Evolutionary conservation across 345 rosid genomes (phyloP), one percentile per base, ranked within the genome.

Genomic region (Pugionium cornutum): DNA sequence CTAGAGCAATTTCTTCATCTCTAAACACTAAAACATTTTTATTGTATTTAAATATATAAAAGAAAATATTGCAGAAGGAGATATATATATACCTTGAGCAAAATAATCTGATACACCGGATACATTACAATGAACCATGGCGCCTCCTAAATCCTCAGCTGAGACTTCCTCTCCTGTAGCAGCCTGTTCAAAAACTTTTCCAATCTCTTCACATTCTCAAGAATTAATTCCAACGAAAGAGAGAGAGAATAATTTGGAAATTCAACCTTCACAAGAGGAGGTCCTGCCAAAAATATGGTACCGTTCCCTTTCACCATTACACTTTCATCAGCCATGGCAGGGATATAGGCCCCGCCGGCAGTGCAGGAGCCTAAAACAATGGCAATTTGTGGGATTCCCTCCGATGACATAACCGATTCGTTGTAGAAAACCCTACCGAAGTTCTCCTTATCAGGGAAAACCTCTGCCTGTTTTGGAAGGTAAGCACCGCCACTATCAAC

Each of bases 291-390:
- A 83, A 92, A 92, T 70, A 89, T 88, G 50, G 98, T 92, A 44
- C 94, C 97, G 78, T 92, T 92, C 64, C 96, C 96, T 82, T 89
- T 88, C 55, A 92, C 98, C 98, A 89, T 92, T 4, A 92, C 94
- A 83, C 98, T 92, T 55, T 89, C 96, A 73, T 92, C 98, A 35
- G 98, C 98, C 97, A 92, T 92, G 35, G 98, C 97, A 73, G 98
- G 97, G 53, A 89, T 92, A 79, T 92, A 92, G 28, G 98, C 98
- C 62, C 96, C 98, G 58, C 97, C 97, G 5, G 96, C 96, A 47
- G 97, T 92, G 78, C 98, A 92, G 2, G 96, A 92, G 43, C 98
- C 98, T 67, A 92, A 77, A 7, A 89, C 98, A 56, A 89, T 68
- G 36, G 98, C 98, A 70, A 92, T 85, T 69, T 92, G 98, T 29